phyloP scores from a whole-genome alignment of 352 stramenopile genomes.

The Sclerospora graminicola region DNA sequence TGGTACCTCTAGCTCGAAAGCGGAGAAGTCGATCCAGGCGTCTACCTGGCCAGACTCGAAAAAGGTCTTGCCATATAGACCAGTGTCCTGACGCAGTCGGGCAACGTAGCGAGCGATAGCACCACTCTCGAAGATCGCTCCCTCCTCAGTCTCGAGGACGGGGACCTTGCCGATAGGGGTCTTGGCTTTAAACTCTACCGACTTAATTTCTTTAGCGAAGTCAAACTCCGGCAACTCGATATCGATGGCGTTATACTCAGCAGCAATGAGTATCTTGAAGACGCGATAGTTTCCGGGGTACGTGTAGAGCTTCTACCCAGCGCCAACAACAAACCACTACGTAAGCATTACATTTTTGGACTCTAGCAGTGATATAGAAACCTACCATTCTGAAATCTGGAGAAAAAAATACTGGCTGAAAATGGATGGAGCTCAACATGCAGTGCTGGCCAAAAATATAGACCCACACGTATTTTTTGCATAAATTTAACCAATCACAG shows the following conservation, averaged over 20 bases:
- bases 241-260: slow-evolving; percentile 87
- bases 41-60: slow-evolving; percentile 89
- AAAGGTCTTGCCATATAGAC: slow-evolving; percentile 83
- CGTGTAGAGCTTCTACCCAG: slow-evolving; percentile 77
- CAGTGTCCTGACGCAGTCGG: slow-evolving; percentile 75
- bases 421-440: too few species aligned
- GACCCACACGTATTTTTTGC: too few species aligned
- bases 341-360: too few species aligned
- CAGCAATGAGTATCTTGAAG: slow-evolving; percentile 92
- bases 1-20: slow-evolving; percentile 88
- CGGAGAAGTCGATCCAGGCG: slow-evolving; percentile 90
- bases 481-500: too few species aligned
- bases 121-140: slow-evolving; percentile 82
- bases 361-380: too few species aligned
- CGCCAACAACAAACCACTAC: background rate
- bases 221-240: slow-evolving; percentile 78
- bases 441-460: too few species aligned
- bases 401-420: too few species aligned
- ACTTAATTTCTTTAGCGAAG: slow-evolving; percentile 43
- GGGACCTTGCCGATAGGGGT: slow-evolving; percentile 85
- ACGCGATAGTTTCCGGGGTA: slow-evolving; percentile 86
- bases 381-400: too few species aligned
- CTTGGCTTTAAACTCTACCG: slow-evolving; percentile 68
- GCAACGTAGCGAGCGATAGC: slow-evolving; percentile 91
- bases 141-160: slow-evolving; percentile 80